Percentiles rank a stretch among this genome's conserved stretches.
phyloP scores from a whole-genome alignment of 352 stramenopile genomes.

The Saprolegnia parasitica region DNA sequence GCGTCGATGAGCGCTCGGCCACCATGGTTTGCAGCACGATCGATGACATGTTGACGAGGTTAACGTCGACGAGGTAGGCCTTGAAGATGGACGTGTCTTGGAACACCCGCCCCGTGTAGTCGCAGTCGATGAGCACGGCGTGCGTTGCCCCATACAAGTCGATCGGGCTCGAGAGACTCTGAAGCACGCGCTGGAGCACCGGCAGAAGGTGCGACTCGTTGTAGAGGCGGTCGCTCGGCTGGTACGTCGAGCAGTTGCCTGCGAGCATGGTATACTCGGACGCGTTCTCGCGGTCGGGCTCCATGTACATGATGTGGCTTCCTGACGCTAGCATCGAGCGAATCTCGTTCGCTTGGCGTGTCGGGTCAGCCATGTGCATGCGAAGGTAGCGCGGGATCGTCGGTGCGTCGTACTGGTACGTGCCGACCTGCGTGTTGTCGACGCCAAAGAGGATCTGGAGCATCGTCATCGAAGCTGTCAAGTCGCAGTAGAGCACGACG shows the following conservation, averaged over 20 bases:
- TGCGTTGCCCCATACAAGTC: conserved; percentile 12
- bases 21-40: conserved; percentile 4
- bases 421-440: no score
- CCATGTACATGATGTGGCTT: no score
- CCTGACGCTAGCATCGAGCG: no score
- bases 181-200: conserved; percentile 18
- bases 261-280: not conserved
- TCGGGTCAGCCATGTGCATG: no score
- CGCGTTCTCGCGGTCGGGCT: not conserved
- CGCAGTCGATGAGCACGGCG: conserved; percentile 20
- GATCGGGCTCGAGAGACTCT: conserved; percentile 1
- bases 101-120: conserved; percentile 13
- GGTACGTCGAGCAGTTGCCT: conserved; percentile 21
- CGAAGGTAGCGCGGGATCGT: no score
- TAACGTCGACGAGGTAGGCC: conserved; percentile 6
- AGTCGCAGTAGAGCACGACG: no score
- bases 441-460: no score
- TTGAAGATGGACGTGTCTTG: conserved; percentile 24
- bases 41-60: not conserved
- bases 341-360: no score
- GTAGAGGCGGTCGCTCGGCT: conserved; percentile 10
- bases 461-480: no score
- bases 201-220: conserved; percentile 16
- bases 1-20: not conserved
- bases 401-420: no score